Percentiles rank a stretch among this genome's conserved stretches.
Evolutionary conservation across 352 stramenopile species (phyloP).

Genomic region (Phytophthora pinifolia): DNA sequence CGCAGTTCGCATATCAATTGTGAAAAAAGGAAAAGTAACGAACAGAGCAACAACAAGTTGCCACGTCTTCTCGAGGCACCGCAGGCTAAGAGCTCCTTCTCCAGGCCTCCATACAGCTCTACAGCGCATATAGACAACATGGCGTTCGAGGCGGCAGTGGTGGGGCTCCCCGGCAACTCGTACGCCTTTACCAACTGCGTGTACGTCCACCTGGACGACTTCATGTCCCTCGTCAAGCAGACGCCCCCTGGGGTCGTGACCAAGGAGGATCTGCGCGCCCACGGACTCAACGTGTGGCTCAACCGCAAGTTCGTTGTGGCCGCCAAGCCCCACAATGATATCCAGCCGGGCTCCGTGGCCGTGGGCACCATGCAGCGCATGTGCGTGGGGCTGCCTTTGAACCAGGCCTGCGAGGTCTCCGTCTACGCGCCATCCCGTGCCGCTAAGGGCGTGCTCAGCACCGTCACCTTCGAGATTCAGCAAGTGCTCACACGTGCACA

Average conservation of each 20-base stretch:
- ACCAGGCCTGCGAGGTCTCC: slow-evolving; percentile 61
- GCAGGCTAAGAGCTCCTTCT: too few species aligned
- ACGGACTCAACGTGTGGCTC: slow-evolving; percentile 81
- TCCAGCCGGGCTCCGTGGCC: slow-evolving; percentile 53
- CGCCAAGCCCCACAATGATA: slow-evolving; percentile 72
- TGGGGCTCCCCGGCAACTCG: slow-evolving; percentile 71
- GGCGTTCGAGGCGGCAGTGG: slow-evolving; percentile 61
- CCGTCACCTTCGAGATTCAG: slow-evolving; percentile 85
- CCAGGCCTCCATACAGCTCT: too few species aligned
- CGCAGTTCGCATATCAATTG: too few species aligned
- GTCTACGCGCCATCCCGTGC: slow-evolving; percentile 55
- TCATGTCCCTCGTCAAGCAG: slow-evolving; percentile 64
- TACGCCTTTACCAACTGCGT: slow-evolving; percentile 85
- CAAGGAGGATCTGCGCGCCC: slow-evolving; percentile 71
- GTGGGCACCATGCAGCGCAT: slow-evolving; percentile 82
- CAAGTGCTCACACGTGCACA: slow-evolving; percentile 72
- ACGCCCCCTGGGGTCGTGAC: slow-evolving; percentile 60
- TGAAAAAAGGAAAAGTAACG: too few species aligned
- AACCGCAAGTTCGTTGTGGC: slow-evolving; percentile 84
- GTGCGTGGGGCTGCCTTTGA: slow-evolving; percentile 67
- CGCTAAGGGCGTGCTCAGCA: slow-evolving; percentile 50
- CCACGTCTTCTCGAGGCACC: too few species aligned
- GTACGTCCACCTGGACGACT: slow-evolving; percentile 77
- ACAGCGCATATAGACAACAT: slow-evolving; percentile 24
- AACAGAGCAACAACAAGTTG: too few species aligned